Percentiles rank a stretch among this genome's conserved stretches.
These are phyloP conservation scores for Annona squamosa DNA, from an alignment of 164 flowering plant genomes.

Conservation along the genomic window DNA sequence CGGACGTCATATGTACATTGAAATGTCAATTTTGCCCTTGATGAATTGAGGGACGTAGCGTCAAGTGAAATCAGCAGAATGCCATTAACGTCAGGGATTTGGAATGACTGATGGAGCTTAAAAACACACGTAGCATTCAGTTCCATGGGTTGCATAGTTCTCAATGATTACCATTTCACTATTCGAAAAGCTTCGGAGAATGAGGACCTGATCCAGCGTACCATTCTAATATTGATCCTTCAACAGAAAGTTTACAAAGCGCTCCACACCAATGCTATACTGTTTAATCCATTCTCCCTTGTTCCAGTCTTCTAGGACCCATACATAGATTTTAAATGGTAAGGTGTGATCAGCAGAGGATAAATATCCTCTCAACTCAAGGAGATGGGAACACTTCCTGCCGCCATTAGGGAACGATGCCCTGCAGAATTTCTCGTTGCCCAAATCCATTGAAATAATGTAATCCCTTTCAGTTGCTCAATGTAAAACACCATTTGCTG, in stretches of 20 bases:
- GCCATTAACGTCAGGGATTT: neutral
- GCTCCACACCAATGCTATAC: neutral
- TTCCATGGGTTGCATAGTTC: neutral
- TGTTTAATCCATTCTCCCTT: neutral
- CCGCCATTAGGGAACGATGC: neutral
- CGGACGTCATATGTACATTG: no score
- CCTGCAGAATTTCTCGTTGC: conserved; percentile 1
- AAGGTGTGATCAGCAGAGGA: neutral
- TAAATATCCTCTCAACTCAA: neutral
- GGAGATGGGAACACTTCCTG: neutral
- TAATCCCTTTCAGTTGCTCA: neutral
- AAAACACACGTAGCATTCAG: neutral
- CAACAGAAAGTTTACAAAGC: neutral
- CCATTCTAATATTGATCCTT: neutral
- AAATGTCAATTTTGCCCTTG: no score
- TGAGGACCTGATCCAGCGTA: neutral
- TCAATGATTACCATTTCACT: neutral
- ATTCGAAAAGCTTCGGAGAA: neutral
- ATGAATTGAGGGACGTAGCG: neutral
- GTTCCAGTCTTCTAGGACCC: neutral
- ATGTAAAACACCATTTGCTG: neutral
- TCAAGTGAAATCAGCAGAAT: neutral
- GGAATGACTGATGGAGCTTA: neutral
- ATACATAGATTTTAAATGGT: neutral
- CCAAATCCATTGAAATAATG: neutral